Evolutionary conservation across 805 yeast species (phyloP).

Genomic region (Saccharomycopsis lassenensis): DNA sequence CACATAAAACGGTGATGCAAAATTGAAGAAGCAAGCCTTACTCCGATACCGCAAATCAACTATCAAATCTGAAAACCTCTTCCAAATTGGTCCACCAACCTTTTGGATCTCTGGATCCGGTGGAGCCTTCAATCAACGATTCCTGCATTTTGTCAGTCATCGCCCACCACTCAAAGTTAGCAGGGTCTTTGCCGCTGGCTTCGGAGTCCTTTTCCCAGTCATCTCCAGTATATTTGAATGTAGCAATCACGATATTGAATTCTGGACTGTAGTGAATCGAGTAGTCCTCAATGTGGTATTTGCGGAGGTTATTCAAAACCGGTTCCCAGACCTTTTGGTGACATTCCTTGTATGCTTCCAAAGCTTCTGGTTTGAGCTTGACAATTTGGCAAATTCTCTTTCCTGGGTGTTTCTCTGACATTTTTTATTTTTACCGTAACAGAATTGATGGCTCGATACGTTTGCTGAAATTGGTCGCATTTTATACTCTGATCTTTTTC

Average conservation of each 20-base stretch:
- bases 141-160: conserved; percentile 32
- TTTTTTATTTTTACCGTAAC: too few species aligned
- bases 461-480: too few species aligned
- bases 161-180: conserved; percentile 31
- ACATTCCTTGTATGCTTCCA: conserved; percentile 28
- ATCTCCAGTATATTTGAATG: conserved; percentile 29
- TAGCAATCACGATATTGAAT: conserved; percentile 27
- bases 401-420: conserved; percentile 24
- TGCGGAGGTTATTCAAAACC: conserved; percentile 25
- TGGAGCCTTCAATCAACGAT: conserved; percentile 27
- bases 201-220: conserved; percentile 28
- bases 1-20: too few species aligned
- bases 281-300: conserved; percentile 32
- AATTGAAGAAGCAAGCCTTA: too few species aligned
- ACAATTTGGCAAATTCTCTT: conserved; percentile 30
- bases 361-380: conserved; percentile 28
- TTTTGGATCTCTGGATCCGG: conserved; percentile 27
- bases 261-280: conserved; percentile 28
- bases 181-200: conserved; percentile 26
- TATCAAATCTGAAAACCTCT: conserved; percentile 31
- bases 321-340: conserved; percentile 26
- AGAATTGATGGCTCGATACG: too few species aligned
- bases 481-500: too few species aligned
- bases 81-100: conserved; percentile 32
- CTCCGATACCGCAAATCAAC: too few species aligned